Conservation (phyloP, 2,329 filamentous ascomycete genomes). For the Talaromyces pinophilus region DNA sequence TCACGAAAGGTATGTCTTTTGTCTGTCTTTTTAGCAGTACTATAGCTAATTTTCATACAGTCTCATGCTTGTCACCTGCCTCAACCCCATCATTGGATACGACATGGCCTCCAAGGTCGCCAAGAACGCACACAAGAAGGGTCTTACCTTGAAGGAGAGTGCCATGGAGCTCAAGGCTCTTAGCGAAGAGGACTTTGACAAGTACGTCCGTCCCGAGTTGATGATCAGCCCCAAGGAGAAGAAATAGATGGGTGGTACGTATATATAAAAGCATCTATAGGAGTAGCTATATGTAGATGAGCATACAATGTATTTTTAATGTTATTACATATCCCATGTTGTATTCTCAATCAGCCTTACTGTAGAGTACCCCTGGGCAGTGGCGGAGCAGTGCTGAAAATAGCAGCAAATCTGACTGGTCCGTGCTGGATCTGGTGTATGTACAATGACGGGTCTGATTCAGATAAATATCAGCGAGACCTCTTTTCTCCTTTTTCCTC, state of each 20-base stretch:
- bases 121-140: conserved; percentile 99
- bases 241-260: conserved; percentile 45
- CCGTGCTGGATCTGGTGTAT: conserved; percentile 4
- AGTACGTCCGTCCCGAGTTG: conserved; percentile 85
- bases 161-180: conserved; percentile 91
- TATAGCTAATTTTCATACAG: conserved; percentile 47
- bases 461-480: not conserved
- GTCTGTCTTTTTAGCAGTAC: not conserved
- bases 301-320: conserved; percentile 18
- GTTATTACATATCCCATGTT: not conserved
- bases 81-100: conserved; percentile 96
- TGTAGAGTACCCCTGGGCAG: not conserved
- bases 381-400: conserved; percentile 9
- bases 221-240: conserved; percentile 84
- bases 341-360: not conserved
- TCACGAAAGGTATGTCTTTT: conserved; percentile 79
- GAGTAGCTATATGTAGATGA: not conserved
- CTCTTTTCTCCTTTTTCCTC: not conserved
- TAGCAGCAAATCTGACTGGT: conserved; percentile 5
- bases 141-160: conserved; percentile 86
- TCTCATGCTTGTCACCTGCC: conserved; percentile 96
- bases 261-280: conserved; percentile 9
- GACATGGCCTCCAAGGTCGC: conserved; percentile 96
- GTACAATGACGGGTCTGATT: conserved; percentile 3
- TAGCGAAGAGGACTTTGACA: conserved; percentile 85